A percentile compares a stretch with the other conserved stretches of the same genome.
Conservation (phyloP, 1,284 basidiomycete genomes). For the Microbotryomycetes sp. region DNA sequence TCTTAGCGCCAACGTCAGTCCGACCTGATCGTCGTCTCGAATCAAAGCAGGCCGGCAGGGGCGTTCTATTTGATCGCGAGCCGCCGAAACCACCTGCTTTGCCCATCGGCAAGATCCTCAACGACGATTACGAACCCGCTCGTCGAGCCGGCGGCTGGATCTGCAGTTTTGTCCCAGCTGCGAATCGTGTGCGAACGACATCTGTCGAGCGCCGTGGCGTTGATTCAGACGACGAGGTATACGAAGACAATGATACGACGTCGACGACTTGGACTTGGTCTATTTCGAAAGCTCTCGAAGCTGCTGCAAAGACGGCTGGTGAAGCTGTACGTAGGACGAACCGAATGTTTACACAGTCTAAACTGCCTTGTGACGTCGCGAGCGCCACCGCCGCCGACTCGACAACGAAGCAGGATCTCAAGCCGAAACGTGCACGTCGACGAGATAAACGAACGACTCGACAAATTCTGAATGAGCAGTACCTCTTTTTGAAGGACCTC, state of each 20-base stretch:
- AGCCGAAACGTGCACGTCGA: background rate
- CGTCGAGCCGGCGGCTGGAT: background rate
- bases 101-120: background rate
- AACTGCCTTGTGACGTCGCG: background rate
- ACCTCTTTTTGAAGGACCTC: background rate
- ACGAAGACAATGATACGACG: background rate
- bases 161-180: background rate
- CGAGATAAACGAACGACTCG: background rate
- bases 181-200: background rate
- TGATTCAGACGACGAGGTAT: background rate
- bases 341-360: background rate
- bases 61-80: no score
- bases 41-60: no score
- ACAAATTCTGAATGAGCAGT: background rate
- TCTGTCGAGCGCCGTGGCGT: no score
- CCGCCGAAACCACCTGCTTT: background rate
- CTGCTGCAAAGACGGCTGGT: background rate
- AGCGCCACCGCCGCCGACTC: background rate
- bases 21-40: no score
- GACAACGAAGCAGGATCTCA: background rate
- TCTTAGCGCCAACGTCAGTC: no score
- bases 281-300: background rate
- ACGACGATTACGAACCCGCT: background rate
- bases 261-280: background rate
- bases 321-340: background rate